Percentiles rank a stretch among this genome's conserved stretches.
phyloP scores from a whole-genome alignment of 768 basidiomycete species.

The Trametes elegans region DNA sequence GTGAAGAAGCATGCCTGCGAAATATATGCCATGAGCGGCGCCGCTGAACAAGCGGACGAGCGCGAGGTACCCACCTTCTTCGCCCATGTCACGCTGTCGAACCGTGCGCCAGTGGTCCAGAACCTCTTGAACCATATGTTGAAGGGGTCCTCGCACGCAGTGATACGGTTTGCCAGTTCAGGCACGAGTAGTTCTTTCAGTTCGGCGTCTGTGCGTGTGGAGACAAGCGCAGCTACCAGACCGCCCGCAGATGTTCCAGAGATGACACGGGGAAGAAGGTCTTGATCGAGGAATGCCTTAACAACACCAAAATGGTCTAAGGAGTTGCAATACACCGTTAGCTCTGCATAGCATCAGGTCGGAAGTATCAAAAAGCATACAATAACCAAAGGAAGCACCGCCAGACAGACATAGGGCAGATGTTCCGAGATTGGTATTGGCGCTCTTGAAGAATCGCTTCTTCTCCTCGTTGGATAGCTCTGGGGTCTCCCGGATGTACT shows the following conservation, averaged over 20 bases:
- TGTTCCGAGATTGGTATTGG: conserved; percentile 86
- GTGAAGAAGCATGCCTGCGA: conserved; percentile 84
- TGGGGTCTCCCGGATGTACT: conserved; percentile 70
- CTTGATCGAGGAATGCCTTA: conserved; percentile 86
- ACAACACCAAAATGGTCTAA: conserved; percentile 88
- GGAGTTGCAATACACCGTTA: not conserved
- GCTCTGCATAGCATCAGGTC: not conserved
- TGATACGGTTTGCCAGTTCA: conserved; percentile 78
- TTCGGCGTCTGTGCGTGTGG: conserved; percentile 88
- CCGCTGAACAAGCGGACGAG: not conserved
- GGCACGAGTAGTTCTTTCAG: conserved; percentile 76
- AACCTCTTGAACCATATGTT: conserved; percentile 69
- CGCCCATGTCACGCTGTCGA: conserved; percentile 89
- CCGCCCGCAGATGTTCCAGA: conserved; percentile 95
- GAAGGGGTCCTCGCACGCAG: conserved; percentile 78
- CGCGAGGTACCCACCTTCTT: conserved; percentile 57
- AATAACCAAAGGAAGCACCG: conserved; percentile 93
- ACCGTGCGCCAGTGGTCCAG: conserved; percentile 89
- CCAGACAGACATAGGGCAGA: conserved; percentile 95
- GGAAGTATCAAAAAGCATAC: conserved; percentile 41
- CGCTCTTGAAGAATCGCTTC: conserved; percentile 84
- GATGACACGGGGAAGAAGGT: conserved; percentile 85
- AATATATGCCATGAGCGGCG: not conserved
- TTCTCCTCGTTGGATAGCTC: conserved; percentile 86
- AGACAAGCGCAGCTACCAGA: conserved; percentile 69